Conservation (phyloP, 805 yeast species). For the Saccharomycopsis javanensis region DNA sequence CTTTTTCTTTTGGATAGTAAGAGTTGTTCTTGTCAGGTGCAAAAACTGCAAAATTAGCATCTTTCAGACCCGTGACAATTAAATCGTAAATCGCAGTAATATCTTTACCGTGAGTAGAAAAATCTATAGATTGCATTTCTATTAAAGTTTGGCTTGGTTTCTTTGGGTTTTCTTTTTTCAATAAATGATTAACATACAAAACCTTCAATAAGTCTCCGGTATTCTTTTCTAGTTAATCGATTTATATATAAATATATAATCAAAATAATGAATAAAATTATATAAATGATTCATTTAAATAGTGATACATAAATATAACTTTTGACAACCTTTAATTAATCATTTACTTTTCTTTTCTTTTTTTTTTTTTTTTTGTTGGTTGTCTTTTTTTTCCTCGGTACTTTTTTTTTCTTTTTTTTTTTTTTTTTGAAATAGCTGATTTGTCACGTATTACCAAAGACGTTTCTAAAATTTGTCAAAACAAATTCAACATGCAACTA, state of each 20-base stretch:
- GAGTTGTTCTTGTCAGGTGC: conserved; percentile 53
- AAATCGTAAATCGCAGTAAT: conserved; percentile 68
- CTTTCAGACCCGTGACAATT: conserved; percentile 69
- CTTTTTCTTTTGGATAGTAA: conserved; percentile 37
- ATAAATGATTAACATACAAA: background rate
- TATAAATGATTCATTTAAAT: background rate
- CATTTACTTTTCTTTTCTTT: background rate
- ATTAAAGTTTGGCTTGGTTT: background rate
- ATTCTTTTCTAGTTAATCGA: background rate
- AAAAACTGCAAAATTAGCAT: conserved; percentile 66
- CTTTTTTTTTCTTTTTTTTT: background rate
- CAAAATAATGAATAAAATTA: too few species aligned
- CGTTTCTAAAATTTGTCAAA: too few species aligned
- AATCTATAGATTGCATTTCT: conserved; percentile 29
- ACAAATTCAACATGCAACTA: too few species aligned
- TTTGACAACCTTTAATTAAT: background rate
- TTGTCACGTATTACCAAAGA: too few species aligned
- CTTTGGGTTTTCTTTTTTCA: background rate
- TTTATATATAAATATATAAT: too few species aligned
- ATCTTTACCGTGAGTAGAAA: conserved; percentile 60
- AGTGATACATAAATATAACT: too few species aligned
- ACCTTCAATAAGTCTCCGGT: background rate
- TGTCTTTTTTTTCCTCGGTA: background rate
- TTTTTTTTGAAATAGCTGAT: background rate
- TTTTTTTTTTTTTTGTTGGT: background rate